A percentile compares a stretch with the other conserved stretches of the same genome.
Evolutionary conservation across 139 green algal species (phyloP).

Genomic region (Edaphochlamys debaryana): DNA sequence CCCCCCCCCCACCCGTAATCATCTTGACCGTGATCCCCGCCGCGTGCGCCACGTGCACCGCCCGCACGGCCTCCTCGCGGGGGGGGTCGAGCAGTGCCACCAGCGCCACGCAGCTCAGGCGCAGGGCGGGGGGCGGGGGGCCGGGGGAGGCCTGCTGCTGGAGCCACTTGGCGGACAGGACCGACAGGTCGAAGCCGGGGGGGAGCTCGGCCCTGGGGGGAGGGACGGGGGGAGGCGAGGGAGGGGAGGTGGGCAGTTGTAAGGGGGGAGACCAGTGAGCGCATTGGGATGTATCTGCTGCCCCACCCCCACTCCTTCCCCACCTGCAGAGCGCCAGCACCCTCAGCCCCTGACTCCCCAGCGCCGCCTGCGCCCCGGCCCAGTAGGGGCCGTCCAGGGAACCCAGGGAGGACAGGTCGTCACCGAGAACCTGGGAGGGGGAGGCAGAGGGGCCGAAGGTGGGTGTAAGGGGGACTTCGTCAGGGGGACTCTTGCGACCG

Average conservation of each 20-base stretch:
- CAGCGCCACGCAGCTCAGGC: neutral
- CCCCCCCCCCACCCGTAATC: constrained; percentile 43
- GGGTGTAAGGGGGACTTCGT: too few relatives aligned
- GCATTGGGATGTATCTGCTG: too few relatives aligned
- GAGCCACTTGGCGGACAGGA: neutral
- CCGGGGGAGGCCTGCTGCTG: neutral
- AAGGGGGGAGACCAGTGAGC: too few relatives aligned
- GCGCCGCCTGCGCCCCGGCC: constrained; percentile 38
- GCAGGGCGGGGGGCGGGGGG: neutral
- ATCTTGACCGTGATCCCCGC: constrained; percentile 63
- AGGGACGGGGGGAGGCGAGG: too few relatives aligned
- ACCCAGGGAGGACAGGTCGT: constrained; percentile 11
- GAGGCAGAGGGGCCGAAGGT: too few relatives aligned
- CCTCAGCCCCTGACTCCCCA: constrained; percentile 49
- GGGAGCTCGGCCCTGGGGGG: constrained; percentile 45
- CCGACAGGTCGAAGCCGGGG: neutral
- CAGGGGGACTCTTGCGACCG: too few relatives aligned
- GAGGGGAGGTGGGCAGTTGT: too few relatives aligned
- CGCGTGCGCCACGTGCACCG: constrained; percentile 49
- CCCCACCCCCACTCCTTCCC: too few relatives aligned
- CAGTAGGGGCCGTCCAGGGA: constrained; percentile 44
- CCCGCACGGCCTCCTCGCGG: constrained; percentile 50
- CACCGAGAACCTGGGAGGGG: neutral
- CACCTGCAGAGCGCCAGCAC: constrained; percentile 58
- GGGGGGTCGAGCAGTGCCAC: constrained; percentile 55